Evolutionary conservation across 139 green algal species (phyloP).

Genomic region (Gonium pectorale): DNA sequence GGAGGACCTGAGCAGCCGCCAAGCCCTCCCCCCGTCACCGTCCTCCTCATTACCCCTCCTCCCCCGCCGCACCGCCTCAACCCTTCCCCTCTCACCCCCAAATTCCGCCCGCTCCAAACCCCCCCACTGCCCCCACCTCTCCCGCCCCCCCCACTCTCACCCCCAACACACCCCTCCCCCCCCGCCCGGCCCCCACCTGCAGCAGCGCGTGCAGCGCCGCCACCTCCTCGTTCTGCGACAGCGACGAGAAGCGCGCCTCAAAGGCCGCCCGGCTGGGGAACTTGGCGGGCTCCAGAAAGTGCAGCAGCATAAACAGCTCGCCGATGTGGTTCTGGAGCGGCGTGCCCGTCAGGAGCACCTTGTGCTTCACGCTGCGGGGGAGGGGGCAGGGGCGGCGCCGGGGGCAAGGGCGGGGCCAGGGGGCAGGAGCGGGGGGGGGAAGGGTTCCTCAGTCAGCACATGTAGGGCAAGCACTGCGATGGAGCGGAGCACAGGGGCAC

Average conservation of each 20-base stretch:
- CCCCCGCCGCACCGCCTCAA: no score
- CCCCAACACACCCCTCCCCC: neutral
- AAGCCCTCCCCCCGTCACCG: no score
- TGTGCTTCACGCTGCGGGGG: constrained; percentile 49
- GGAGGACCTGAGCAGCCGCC: no score
- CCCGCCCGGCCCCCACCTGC: neutral
- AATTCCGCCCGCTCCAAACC: no score
- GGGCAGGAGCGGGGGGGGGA: neutral
- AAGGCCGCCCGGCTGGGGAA: constrained; percentile 76
- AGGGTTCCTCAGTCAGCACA: no score
- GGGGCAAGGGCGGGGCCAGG: neutral
- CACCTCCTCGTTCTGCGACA: constrained; percentile 70
- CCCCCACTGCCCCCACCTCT: no score
- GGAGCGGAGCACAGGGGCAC: no score
- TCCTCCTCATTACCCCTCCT: no score
- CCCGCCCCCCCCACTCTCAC: no score
- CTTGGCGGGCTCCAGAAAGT: constrained; percentile 84
- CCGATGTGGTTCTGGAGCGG: constrained; percentile 85
- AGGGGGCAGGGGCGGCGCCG: neutral
- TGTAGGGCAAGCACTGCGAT: no score
- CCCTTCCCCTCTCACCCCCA: no score
- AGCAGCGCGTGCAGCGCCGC: neutral
- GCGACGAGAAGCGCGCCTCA: constrained; percentile 57
- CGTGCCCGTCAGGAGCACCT: constrained; percentile 80
- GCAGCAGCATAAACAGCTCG: constrained; percentile 84